Percentiles rank a stretch among this genome's conserved stretches.
Conservation (phyloP, 352 stramenopile species). For the Albugo candida region DNA sequence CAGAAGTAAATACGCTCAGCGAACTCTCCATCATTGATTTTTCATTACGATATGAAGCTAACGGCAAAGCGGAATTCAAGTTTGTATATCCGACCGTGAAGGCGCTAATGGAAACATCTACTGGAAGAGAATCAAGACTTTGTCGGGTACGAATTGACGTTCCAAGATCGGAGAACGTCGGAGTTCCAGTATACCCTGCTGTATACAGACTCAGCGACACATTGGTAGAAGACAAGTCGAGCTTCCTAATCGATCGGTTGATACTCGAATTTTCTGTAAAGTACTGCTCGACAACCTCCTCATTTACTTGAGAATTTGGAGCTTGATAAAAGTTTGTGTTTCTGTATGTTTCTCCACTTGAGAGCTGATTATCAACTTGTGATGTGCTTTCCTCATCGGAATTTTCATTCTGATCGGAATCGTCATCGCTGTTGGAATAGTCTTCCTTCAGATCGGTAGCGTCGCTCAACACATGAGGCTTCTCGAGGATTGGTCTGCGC, state of each 20-base stretch:
- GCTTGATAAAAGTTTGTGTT: background rate
- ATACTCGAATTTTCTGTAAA: background rate
- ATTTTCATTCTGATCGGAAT: background rate
- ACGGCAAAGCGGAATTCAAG: background rate
- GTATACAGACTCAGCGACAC: constrained; percentile 26
- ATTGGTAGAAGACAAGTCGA: constrained; percentile 1
- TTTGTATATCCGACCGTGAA: constrained; percentile 13
- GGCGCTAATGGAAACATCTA: constrained; percentile 18
- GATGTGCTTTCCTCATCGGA: background rate
- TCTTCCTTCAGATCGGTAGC: background rate
- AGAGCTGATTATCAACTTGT: background rate
- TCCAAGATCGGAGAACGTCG: background rate
- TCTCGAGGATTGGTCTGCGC: too few relatives aligned
- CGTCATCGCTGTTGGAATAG: background rate
- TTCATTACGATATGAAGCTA: background rate
- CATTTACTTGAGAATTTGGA: background rate
- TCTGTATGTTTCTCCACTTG: background rate
- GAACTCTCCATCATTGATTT: background rate
- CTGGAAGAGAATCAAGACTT: constrained; percentile 1
- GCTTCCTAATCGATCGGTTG: constrained; percentile 5
- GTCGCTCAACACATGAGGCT: too few relatives aligned
- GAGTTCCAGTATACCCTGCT: constrained; percentile 11
- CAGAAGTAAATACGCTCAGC: constrained; percentile 8
- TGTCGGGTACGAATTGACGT: background rate
- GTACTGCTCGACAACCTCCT: background rate